Evolutionary conservation across 495 filamentous ascomycete genomes (phyloP), one percentile per base, ranked within the genome.

Genomic region (Lophium mytilinum): DNA sequence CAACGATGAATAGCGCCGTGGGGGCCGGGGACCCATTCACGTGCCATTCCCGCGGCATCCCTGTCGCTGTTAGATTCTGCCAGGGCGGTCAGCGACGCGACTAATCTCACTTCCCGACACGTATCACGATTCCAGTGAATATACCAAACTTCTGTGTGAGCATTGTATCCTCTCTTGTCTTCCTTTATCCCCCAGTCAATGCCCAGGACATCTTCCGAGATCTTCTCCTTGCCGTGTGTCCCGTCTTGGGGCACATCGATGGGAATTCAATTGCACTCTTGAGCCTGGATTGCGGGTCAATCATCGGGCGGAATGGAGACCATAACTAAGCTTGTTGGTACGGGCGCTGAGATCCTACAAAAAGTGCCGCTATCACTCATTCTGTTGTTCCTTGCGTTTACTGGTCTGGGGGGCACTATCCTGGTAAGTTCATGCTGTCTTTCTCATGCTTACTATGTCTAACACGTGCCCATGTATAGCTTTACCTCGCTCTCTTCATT

Each of bases 401-500:
- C 34, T 4, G 45, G 54, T 18, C 35, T 51, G 3, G 14, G 17
- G 15, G 42, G 36, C 11, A 47, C 53, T 15, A 34, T 55, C 35
- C 53, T 47, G 57, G 55, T 55, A 52, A 9, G 46, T 35, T 49
- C 15, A 4, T 30, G 19, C n/a, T 37, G 11, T 18, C 40, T 52
- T 1, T 5, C 50, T 50, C 24, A 6, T 30, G 24, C 24, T 42
- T 41, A 33, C 17, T 37, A 17, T 18, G 18, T 42, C 41, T 15
- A 39, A 50, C 55, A 11, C 11, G 34, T 11, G 12, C 1, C 11
- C 12, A 24, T 43, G 43, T 21, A 15, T 35, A 91, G 89, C 72
- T 87, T 65, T 94, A 90, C 70, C 58, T 83, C 52, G 67, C 79
- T 49, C 77, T 96, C 54, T 83, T 79, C 62, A 65, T 89, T 58